A percentile compares a stretch with the other conserved stretches of the same genome.
Evolutionary conservation across 768 basidiomycete species (phyloP).

Genomic region (Collybia sp.): DNA sequence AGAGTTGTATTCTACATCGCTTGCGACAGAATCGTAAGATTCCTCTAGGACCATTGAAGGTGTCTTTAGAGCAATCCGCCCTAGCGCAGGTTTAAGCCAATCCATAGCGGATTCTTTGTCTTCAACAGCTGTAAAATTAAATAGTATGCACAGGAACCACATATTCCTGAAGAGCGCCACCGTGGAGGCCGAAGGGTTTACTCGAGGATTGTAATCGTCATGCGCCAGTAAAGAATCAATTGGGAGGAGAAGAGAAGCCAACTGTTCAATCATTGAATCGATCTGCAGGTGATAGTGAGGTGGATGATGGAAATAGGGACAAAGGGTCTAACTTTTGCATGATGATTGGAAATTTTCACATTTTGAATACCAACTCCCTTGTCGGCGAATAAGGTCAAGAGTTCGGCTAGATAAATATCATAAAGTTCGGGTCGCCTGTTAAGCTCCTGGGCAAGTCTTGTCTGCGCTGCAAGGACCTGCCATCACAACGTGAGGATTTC

Average conservation of each 20-base stretch:
- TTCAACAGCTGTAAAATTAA: conserved; percentile 64
- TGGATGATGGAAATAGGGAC: conserved; percentile 4
- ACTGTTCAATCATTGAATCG: conserved; percentile 81
- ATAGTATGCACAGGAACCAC: conserved; percentile 91
- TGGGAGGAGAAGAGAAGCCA: conserved; percentile 84
- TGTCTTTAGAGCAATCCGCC: conserved; percentile 80
- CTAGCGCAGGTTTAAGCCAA: conserved; percentile 74
- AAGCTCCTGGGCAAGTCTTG: conserved; percentile 79
- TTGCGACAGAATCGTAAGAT: conserved; percentile 75
- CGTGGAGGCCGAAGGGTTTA: conserved; percentile 50
- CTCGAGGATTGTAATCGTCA: conserved; percentile 57
- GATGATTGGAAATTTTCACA: conserved; percentile 58
- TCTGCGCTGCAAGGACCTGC: conserved; percentile 87
- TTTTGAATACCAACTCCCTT: conserved; percentile 92
- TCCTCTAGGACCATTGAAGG: conserved; percentile 82
- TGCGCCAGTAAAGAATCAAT: conserved; percentile 85
- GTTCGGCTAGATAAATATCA: conserved; percentile 75
- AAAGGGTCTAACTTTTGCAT: conserved; percentile 49
- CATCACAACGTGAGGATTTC: background rate
- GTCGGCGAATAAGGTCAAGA: conserved; percentile 82
- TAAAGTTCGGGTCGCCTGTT: conserved; percentile 72
- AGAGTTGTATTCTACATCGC: conserved; percentile 90
- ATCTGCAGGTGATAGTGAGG: conserved; percentile 36
- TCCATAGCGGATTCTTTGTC: conserved; percentile 60
- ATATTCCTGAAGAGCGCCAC: conserved; percentile 83